phyloP scores from a whole-genome alignment of 768 basidiomycete genomes.

The Phylloporus arenicola region DNA sequence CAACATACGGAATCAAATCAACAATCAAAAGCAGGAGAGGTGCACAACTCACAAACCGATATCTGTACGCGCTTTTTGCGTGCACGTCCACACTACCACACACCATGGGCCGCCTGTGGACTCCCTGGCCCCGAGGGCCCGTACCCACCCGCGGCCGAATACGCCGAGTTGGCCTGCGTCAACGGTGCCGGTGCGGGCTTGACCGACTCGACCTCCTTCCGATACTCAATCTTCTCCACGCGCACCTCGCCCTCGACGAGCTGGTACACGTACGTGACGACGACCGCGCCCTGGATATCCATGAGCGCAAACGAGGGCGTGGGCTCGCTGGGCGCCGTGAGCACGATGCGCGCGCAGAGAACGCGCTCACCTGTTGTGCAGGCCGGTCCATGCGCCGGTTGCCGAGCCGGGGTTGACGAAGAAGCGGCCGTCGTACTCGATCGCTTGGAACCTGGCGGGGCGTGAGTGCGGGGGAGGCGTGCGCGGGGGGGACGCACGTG shows the following conservation, averaged over 20 bases:
- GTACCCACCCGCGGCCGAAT: conserved; percentile 23
- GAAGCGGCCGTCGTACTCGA: conserved; percentile 87
- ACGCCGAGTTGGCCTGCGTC: conserved; percentile 29
- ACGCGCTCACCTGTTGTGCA: conserved; percentile 8
- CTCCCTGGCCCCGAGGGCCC: conserved; percentile 21
- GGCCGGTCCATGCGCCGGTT: conserved; percentile 89
- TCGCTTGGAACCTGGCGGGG: conserved; percentile 75
- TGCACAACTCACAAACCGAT: neutral
- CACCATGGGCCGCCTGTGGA: conserved; percentile 23
- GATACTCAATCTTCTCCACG: conserved; percentile 87
- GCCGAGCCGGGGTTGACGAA: conserved; percentile 96
- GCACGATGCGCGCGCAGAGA: neutral
- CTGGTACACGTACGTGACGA: conserved; percentile 97
- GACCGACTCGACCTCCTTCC: conserved; percentile 50
- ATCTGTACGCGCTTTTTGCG: neutral
- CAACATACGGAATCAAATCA: conserved; percentile 1
- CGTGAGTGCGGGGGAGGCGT: neutral
- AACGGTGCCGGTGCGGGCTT: conserved; percentile 26
- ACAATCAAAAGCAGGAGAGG: neutral
- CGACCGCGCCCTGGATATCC: conserved; percentile 95
- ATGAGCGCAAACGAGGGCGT: conserved; percentile 95
- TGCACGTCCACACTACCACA: conserved; percentile 18
- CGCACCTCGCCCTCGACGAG: conserved; percentile 89
- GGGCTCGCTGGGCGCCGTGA: conserved; percentile 52
- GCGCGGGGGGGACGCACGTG: conserved; percentile 50